Evolutionary conservation across 139 green algal species (phyloP).

Genomic region (Chlorella sp.): DNA sequence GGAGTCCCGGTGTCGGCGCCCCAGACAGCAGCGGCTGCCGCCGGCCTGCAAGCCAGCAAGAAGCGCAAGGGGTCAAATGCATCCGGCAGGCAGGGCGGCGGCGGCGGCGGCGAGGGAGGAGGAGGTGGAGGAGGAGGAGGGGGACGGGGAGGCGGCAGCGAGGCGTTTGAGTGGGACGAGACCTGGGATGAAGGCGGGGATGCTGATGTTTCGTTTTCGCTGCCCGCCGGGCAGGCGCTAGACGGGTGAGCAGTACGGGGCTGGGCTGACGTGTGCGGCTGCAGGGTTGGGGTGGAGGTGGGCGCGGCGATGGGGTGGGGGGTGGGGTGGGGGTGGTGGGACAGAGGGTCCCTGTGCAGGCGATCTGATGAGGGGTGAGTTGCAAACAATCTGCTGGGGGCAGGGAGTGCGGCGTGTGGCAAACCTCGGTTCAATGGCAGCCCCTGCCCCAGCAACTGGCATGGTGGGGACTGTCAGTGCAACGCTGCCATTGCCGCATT

Average conservation of each 20-base stretch:
- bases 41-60: constrained; percentile 15
- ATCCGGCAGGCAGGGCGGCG: neutral
- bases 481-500: too few species aligned
- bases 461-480: too few species aligned
- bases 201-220: neutral
- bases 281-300: too few species aligned
- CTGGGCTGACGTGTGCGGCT: too few species aligned
- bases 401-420: too few species aligned
- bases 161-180: neutral
- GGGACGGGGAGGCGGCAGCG: neutral
- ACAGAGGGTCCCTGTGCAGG: too few species aligned
- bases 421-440: too few species aligned
- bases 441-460: too few species aligned
- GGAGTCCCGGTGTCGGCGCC: neutral
- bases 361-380: too few species aligned
- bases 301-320: too few species aligned
- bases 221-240: neutral
- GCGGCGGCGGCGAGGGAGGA: neutral
- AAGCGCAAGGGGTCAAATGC: constrained; percentile 20
- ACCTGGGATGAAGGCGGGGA: neutral
- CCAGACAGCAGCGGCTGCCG: neutral
- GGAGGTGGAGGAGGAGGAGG: neutral
- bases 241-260: neutral
- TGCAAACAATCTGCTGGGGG: too few species aligned
- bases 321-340: too few species aligned